Evolutionary conservation across 495 filamentous ascomycete genomes (phyloP), one percentile per base, ranked within the genome.

Genomic region (Apodospora peruviana): DNA sequence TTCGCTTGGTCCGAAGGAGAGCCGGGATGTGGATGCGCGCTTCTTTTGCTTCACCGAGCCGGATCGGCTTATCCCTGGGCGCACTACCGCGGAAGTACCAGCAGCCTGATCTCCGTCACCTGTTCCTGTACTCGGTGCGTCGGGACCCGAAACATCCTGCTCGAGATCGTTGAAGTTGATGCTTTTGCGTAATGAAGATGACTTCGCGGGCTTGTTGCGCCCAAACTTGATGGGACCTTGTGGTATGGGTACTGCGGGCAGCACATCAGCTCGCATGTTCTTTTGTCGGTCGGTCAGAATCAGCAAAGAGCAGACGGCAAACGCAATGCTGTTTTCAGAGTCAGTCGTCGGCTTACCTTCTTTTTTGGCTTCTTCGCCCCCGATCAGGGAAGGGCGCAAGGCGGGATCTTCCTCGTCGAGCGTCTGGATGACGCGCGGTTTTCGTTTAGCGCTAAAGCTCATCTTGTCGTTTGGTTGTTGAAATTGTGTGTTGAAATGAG

Each of bases 1-100:
- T 37, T 79, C 77, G 18, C 78, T 79, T 0, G 80, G 73, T 3
- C 82, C 85, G 58, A 95, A 95, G 0, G 90, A 93, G 23, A 94
- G 79, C 10, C 85, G 69, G 21, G 85, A 82, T 3, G 80, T 75
- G 18, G 82, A 77, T 21, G 79, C 80, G 50, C 83, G 85, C 47
- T 80, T 73, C 61, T 87, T 88, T 7, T 65, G 55, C 41, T 69
- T 74, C 4, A 58, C 64, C 42, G 61, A 76, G 27, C 56, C 64
- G 11, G 64, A 59, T 32, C 67, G 67, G 25, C 65, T 60, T 3
- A 70, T 35, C 0, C 55, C 44, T 1, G 73, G 69, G 4, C 65
- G 70, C 4, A 67, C 54, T 3, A 69, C 67, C 20, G 69, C 57
- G 5, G 72, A 57, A 2, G 52, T 59, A 19, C 55, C 57, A 11